phyloP scores from a whole-genome alignment of 2,329 filamentous ascomycete species.

The Orbilia blumenaviensis region DNA sequence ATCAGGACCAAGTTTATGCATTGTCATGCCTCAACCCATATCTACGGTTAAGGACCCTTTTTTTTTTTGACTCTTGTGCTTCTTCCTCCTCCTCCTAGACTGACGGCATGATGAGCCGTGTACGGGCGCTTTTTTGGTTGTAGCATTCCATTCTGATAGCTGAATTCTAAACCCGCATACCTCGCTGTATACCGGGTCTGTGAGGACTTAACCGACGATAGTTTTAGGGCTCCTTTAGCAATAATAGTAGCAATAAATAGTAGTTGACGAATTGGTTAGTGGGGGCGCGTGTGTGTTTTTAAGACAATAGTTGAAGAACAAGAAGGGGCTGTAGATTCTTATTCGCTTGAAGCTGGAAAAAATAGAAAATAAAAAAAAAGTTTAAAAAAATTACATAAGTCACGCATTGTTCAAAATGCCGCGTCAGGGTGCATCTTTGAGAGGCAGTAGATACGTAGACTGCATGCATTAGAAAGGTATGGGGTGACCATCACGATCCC shows the following conservation, averaged over 20 bases:
- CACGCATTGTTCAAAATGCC: conserved; percentile 14
- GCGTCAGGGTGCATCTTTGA: not conserved
- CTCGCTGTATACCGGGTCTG: conserved; percentile 4
- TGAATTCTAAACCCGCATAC: conserved; percentile 47
- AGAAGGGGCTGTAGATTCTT: conserved; percentile 6
- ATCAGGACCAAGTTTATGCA: conserved; percentile 30
- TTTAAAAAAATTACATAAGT: not conserved
- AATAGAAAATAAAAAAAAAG: not conserved
- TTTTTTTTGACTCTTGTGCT: not conserved
- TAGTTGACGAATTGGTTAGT: not conserved
- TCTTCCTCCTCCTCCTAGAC: too few species aligned
- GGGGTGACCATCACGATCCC: conserved; percentile 21
- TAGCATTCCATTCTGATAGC: conserved; percentile 42
- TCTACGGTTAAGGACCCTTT: conserved; percentile 15
- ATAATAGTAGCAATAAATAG: not conserved
- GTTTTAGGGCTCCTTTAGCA: not conserved
- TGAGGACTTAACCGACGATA: conserved; percentile 23
- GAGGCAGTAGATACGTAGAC: not conserved
- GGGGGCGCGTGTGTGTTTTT: too few species aligned
- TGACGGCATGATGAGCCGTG: conserved; percentile 4
- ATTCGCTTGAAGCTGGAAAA: conserved; percentile 5
- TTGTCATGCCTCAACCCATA: conserved; percentile 32
- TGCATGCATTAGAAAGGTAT: conserved; percentile 7
- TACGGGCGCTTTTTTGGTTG: conserved; percentile 1
- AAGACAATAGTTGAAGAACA: too few species aligned